These are phyloP conservation scores for Colletotrichum chrysophilum DNA, from an alignment of 2,329 filamentous ascomycete species.

Conservation along the genomic window DNA sequence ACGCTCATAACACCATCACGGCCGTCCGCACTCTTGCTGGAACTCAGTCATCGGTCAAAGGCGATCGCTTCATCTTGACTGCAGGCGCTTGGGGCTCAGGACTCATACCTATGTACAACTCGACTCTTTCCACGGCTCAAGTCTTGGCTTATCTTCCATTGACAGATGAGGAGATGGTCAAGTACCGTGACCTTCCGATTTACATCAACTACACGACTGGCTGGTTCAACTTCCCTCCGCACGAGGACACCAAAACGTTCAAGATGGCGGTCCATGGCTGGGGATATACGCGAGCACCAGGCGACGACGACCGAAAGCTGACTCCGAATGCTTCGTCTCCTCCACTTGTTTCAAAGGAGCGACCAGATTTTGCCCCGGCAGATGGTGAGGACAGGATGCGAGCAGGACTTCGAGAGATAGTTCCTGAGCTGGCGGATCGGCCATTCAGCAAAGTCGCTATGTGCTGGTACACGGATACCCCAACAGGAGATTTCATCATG, in stretches of 20 bases:
- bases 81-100: slow-evolving; percentile 70
- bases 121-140: slow-evolving; percentile 70
- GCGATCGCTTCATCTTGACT: slow-evolving; percentile 52
- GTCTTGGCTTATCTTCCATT: slow-evolving; percentile 68
- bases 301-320: not conserved
- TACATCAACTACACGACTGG: slow-evolving; percentile 59
- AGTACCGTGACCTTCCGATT: slow-evolving; percentile 61
- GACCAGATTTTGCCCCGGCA: slow-evolving; percentile 45
- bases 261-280: slow-evolving; percentile 67
- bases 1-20: not conserved
- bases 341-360: not conserved
- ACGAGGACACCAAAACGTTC: slow-evolving; percentile 48
- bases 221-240: slow-evolving; percentile 60
- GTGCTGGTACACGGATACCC: slow-evolving; percentile 72
- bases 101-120: slow-evolving; percentile 63
- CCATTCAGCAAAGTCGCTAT: slow-evolving; percentile 58
- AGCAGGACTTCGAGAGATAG: slow-evolving; percentile 53
- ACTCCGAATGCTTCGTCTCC: not conserved
- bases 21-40: not conserved
- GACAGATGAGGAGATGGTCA: slow-evolving; percentile 58
- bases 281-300: slow-evolving; percentile 49
- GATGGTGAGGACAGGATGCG: slow-evolving; percentile 60
- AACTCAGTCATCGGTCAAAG: not conserved
- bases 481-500: slow-evolving; percentile 65
- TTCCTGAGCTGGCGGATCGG: slow-evolving; percentile 58